Evolutionary conservation across 352 stramenopile genomes (phyloP).

Genomic region (Aphanomyces astaci): DNA sequence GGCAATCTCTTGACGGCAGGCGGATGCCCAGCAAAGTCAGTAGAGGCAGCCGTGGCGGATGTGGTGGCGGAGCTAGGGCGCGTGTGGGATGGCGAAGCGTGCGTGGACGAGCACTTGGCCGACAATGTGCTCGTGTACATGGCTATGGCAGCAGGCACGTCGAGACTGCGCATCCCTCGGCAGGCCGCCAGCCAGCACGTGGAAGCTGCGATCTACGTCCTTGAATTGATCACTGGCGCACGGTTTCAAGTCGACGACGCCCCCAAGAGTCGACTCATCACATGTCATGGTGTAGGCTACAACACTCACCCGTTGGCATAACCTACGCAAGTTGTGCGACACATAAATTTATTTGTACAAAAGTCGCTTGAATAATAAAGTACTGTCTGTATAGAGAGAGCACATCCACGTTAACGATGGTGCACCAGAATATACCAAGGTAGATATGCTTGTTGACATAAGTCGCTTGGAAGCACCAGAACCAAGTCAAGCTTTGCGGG

Average conservation of each 20-base stretch:
- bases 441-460: too few species aligned
- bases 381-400: too few species aligned
- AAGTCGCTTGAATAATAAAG: too few species aligned
- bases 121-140: slow-evolving; percentile 69
- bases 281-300: slow-evolving; percentile 1
- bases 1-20: slow-evolving; percentile 16
- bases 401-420: too few species aligned
- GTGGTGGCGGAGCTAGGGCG: slow-evolving; percentile 2
- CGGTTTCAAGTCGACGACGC: neutral
- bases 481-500: too few species aligned
- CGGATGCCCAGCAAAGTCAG: neutral
- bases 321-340: too few species aligned
- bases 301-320: too few species aligned
- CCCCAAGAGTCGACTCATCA: neutral
- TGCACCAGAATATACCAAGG: too few species aligned
- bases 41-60: neutral
- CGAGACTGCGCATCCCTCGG: slow-evolving; percentile 36
- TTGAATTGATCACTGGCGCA: neutral
- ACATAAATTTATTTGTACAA: too few species aligned
- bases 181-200: slow-evolving; percentile 7
- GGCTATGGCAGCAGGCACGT: slow-evolving; percentile 46
- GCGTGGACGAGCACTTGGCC: slow-evolving; percentile 62
- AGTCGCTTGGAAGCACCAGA: too few species aligned
- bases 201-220: slow-evolving; percentile 12
- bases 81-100: slow-evolving; percentile 33